A percentile compares a stretch with the other conserved stretches of the same genome.
phyloP scores from a whole-genome alignment of 108 stramenopile species.

The Skeletonema potamos region DNA sequence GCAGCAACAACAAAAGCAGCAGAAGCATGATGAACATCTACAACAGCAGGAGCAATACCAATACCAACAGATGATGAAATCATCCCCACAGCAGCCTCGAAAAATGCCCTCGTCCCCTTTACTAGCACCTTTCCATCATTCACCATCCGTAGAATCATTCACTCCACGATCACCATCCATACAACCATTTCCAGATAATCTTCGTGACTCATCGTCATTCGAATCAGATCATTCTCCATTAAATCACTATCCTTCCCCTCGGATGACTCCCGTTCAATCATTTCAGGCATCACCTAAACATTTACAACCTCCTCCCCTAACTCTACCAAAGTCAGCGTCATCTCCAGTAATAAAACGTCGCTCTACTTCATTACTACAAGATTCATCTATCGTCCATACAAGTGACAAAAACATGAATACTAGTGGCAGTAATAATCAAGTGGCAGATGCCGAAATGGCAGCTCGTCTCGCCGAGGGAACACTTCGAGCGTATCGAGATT shows the following conservation, averaged over 20 bases:
- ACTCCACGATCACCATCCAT: not conserved
- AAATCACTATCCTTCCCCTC: not conserved
- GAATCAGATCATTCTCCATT: not conserved
- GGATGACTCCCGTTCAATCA: not conserved
- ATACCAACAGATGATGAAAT: too few relatives aligned
- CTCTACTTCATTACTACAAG: not conserved
- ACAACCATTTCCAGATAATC: not conserved
- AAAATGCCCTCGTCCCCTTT: not conserved
- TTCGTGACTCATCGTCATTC: not conserved
- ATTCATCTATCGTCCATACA: not conserved
- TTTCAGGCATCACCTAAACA: not conserved
- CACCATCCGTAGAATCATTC: not conserved
- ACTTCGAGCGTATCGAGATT: slow-evolving; percentile 76
- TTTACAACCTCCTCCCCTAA: not conserved
- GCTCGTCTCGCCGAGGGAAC: slow-evolving; percentile 83
- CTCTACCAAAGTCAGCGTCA: not conserved
- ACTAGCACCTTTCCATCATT: not conserved
- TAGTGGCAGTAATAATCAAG: not conserved
- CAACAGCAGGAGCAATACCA: not conserved
- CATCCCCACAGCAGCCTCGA: not conserved
- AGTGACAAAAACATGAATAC: not conserved
- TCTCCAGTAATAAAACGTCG: not conserved
- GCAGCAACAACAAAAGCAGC: slow-evolving; percentile 1
- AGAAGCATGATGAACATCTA: not conserved
- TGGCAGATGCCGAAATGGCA: slow-evolving; percentile 63